phyloP scores from a whole-genome alignment of 768 basidiomycete species.

The Mycena leptocephala region DNA sequence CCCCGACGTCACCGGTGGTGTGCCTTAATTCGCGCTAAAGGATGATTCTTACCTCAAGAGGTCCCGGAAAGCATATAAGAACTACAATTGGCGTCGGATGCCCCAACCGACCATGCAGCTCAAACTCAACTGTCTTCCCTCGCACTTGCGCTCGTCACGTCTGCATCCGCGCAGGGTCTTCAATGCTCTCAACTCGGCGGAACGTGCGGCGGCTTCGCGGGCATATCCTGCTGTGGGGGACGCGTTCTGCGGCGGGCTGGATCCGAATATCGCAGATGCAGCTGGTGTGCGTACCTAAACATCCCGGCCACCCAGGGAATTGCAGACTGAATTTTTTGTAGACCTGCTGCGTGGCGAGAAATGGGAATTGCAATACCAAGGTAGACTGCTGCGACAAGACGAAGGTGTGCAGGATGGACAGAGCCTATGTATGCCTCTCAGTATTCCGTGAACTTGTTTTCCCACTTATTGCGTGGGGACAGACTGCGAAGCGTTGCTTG shows the following conservation, averaged over 20 bases:
- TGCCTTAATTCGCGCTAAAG: neutral
- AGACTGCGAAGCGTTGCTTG: neutral
- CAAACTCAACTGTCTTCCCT: neutral
- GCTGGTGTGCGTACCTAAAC: neutral
- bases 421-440: neutral
- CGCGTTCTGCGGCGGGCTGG: neutral
- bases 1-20: neutral
- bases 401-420: neutral
- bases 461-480: neutral
- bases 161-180: neutral
- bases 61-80: neutral
- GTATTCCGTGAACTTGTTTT: neutral
- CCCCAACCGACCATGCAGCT: neutral
- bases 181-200: neutral
- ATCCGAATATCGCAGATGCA: neutral
- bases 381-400: neutral
- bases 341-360: neutral
- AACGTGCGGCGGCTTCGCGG: neutral
- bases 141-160: too few species aligned
- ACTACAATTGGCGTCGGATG: neutral
- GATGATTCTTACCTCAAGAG: neutral
- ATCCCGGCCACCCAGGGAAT: neutral
- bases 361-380: neutral
- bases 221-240: neutral
- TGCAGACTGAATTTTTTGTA: neutral